Base-by-base conservation (phyloP, 306 rosid species). In the Corylus heterophylla region DNA sequence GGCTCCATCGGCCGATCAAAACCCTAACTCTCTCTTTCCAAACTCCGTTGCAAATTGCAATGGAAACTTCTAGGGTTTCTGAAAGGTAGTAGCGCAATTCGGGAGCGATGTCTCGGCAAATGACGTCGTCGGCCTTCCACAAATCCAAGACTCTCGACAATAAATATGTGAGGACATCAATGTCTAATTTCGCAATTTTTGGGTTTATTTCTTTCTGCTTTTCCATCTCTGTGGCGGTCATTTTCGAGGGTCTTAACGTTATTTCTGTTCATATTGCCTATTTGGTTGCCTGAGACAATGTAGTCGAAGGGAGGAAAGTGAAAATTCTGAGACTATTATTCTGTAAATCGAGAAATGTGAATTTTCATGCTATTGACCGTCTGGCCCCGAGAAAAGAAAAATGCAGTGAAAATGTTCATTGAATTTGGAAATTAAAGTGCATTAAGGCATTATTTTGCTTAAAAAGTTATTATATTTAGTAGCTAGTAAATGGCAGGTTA, bases 91-190 rank as follows among this genome's bases (percentile, higher is more conserved):
- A 69, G 52, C 27, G 44, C 73, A 22, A 20, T 54, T 54, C 67
- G 72, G 11, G 77, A 56, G 86, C 78, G 50, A 96, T 96, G 99
- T 91, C 99, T 68, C 97, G 98, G 74, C 96, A 89, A 76, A 27
- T 88, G 51, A 75, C 96, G 48, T 50, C 91, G 78, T 8, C 97
- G 67, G 98, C 97, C 25, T 90, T 90, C 83, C 89, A 85, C 79
- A 93, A 96, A 85, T 85, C 95, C 61, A 96, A 96, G 90, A 96
- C 99, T n/a, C 99, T 96, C 76, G 99, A 91, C 84, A 93, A 96
- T 58, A 96, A 96, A 96, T 96, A 93, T 73, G 99, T 90, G 84
- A 20, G 80, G 25, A 59, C 7, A 17, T 11, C 17, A n/a, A 58
- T 56, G 47, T 64, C 50, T 74, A 73, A 16, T 78, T 73, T 22